Percentiles rank a stretch among this genome's conserved stretches.
Conservation (phyloP, 2,329 filamentous ascomycete genomes). For the Aspergillus pseudonomiae region DNA sequence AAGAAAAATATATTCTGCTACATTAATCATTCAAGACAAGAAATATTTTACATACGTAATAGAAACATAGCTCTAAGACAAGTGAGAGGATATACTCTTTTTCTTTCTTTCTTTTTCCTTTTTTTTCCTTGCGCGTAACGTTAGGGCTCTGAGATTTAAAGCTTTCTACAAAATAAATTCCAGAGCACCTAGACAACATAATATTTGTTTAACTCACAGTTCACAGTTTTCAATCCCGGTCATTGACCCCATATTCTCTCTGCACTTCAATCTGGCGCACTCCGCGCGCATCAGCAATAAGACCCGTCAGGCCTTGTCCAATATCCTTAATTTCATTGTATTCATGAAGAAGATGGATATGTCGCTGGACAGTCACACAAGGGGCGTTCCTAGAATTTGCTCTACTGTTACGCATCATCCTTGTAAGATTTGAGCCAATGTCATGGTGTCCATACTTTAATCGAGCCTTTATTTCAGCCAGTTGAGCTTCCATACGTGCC, state of each 20-base stretch:
- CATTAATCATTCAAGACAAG: not conserved
- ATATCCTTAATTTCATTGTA: constrained; percentile 75
- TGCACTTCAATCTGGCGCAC: constrained; percentile 53
- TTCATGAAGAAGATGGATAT: constrained; percentile 67
- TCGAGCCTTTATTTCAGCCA: constrained; percentile 37
- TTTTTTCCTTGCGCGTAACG: too few relatives aligned
- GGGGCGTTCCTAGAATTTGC: constrained; percentile 41
- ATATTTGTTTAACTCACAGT: not conserved
- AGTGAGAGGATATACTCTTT: too few relatives aligned
- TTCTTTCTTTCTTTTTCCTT: too few relatives aligned
- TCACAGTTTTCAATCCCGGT: constrained; percentile 35
- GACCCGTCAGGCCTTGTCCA: constrained; percentile 65
- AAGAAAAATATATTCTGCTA: not conserved
- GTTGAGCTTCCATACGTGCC: constrained; percentile 36
- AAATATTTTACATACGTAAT: not conserved
- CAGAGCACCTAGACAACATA: not conserved
- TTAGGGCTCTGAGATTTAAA: too few relatives aligned
- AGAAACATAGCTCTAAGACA: not conserved
- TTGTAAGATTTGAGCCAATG: not conserved
- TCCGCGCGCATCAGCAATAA: constrained; percentile 68
- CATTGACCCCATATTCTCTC: constrained; percentile 42
- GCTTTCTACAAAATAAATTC: not conserved
- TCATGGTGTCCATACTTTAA: constrained; percentile 35
- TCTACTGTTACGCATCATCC: constrained; percentile 1
- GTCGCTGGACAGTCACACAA: constrained; percentile 59